Evolutionary conservation across 345 rosid genomes (phyloP).

Genomic region (Dovyalis caffra): DNA sequence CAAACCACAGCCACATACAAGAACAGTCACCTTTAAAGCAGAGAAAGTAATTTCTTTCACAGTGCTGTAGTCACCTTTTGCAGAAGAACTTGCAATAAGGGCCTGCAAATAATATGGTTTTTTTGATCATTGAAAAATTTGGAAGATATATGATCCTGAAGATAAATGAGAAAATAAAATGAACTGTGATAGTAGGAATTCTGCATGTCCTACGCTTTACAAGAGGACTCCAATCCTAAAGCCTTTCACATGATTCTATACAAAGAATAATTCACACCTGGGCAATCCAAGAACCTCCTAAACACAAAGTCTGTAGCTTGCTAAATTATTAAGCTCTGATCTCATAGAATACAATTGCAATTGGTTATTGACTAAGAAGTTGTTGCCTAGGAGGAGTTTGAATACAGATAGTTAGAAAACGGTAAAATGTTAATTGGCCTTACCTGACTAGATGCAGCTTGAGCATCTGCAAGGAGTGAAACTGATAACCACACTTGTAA

Average conservation of each 20-base stretch:
- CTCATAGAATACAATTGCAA: too few species aligned
- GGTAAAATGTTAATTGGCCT: background rate
- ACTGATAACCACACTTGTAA: conserved; percentile 42
- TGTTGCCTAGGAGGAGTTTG: too few species aligned
- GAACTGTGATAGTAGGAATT: background rate
- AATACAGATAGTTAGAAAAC: too few species aligned
- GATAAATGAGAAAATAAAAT: background rate
- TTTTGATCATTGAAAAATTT: background rate
- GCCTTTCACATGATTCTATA: too few species aligned
- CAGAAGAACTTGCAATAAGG: conserved; percentile 45
- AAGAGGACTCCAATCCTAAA: too few species aligned
- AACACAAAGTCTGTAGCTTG: too few species aligned
- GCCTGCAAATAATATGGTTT: conserved; percentile 29
- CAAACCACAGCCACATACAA: background rate
- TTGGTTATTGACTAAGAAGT: too few species aligned
- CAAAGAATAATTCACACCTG: too few species aligned
- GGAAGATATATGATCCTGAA: background rate
- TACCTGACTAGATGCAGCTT: conserved; percentile 41
- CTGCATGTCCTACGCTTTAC: too few species aligned
- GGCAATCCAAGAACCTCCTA: too few species aligned
- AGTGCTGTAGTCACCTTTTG: conserved; percentile 33
- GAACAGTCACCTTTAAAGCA: conserved; percentile 34
- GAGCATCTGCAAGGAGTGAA: conserved; percentile 43
- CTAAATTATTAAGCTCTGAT: too few species aligned
- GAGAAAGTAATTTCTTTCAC: conserved; percentile 38